These are phyloP conservation scores for Calocera cornea DNA, from an alignment of 768 basidiomycete genomes.

Conservation along the genomic window DNA sequence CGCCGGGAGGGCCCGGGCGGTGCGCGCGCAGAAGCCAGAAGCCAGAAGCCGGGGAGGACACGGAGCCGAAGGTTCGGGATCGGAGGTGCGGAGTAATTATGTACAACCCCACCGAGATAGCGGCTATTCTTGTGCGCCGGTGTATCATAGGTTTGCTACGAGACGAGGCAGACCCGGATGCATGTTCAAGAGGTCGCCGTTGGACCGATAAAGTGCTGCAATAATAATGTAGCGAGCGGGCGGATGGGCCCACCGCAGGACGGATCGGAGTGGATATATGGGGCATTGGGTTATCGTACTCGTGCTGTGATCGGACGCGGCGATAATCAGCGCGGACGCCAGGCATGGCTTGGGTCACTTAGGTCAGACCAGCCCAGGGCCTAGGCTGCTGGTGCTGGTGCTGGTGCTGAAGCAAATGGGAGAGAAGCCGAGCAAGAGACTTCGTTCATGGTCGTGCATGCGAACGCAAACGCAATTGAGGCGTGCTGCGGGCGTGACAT, in stretches of 20 bases:
- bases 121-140: slow-evolving; percentile 4
- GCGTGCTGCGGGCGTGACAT: neutral
- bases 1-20: neutral
- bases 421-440: neutral
- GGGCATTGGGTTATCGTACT: neutral
- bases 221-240: neutral
- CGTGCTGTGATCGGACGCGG: too few relatives aligned
- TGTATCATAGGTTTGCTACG: too few relatives aligned
- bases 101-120: neutral
- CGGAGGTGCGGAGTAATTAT: neutral
- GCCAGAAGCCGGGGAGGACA: neutral
- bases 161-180: neutral
- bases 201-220: neutral
- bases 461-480: too few relatives aligned
- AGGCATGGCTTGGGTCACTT: neutral
- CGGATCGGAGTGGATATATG: slow-evolving; percentile 3
- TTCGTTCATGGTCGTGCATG: neutral
- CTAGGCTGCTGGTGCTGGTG: neutral
- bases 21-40: neutral
- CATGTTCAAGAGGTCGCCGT: neutral
- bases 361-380: neutral
- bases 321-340: neutral
- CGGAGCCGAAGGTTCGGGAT: neutral
- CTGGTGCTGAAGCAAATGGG: neutral
- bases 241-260: neutral